Conservation (phyloP, 164 flowering plant species). For the Vitis labrusca region DNA sequence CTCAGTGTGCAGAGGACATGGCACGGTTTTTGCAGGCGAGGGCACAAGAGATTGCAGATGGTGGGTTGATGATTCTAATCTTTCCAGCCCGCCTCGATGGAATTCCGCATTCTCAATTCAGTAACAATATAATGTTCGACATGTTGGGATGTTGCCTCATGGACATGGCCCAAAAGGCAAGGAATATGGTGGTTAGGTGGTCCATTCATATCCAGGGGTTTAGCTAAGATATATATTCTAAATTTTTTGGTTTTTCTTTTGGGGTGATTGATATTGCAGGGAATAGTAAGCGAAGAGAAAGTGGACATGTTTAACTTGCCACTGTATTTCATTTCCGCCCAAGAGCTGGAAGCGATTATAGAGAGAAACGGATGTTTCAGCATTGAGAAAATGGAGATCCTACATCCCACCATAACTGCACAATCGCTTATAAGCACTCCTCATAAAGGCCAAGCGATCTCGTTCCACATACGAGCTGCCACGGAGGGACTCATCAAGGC, state of each 20-base stretch:
- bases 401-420: neutral
- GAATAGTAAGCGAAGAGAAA: conserved; percentile 4
- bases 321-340: too few species aligned
- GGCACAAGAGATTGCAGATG: conserved; percentile 6
- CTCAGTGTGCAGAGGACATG: conserved; percentile 5
- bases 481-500: conserved; percentile 3
- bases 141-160: conserved; percentile 9
- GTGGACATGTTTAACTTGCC: conserved; percentile 18
- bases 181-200: neutral
- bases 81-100: conserved; percentile 12
- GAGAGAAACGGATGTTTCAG: conserved; percentile 5
- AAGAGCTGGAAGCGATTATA: neutral
- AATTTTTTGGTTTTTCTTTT: neutral
- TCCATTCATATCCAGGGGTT: too few species aligned
- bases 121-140: neutral
- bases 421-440: neutral
- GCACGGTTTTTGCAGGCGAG: neutral
- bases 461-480: conserved; percentile 5
- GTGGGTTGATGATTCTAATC: conserved; percentile 9
- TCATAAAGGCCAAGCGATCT: neutral
- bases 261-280: conserved; percentile 8
- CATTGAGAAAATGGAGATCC: conserved; percentile 9
- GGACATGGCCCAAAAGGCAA: conserved; percentile 20
- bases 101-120: conserved; percentile 1
- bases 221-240: neutral